Conservation (phyloP, 1,284 basidiomycete species). For the Ceratobasidium sp. region DNA sequence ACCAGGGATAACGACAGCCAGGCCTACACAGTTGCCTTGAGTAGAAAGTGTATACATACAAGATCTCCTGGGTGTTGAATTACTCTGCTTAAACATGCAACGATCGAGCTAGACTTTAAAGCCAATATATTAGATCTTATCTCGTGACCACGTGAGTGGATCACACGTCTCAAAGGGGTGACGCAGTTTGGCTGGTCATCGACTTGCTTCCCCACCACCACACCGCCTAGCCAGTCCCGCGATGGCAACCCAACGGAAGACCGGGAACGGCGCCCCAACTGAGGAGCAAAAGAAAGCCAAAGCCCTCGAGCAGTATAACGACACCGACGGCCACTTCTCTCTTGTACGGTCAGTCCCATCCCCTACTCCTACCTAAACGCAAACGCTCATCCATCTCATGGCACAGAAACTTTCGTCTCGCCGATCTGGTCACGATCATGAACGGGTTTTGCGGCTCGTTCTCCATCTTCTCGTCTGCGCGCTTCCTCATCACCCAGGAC, state of each 20-base stretch:
- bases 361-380: not conserved
- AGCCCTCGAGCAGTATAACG: constrained; percentile 81
- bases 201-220: not conserved
- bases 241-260: constrained; percentile 33
- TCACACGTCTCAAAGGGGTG: constrained; percentile 12
- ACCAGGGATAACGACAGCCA: constrained; percentile 51
- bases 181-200: constrained; percentile 30
- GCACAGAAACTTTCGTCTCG: constrained; percentile 94
- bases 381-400: not conserved
- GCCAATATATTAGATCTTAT: not conserved
- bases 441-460: constrained; percentile 98
- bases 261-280: not conserved
- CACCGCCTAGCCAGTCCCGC: not conserved
- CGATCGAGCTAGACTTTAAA: not conserved
- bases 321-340: constrained; percentile 92
- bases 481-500: constrained; percentile 85
- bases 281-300: constrained; percentile 56
- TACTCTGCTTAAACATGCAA: no score
- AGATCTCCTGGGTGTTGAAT: no score
- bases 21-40: not conserved
- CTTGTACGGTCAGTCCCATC: constrained; percentile 76
- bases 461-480: constrained; percentile 91
- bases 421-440: constrained; percentile 99
- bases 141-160: constrained; percentile 1
- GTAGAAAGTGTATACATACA: not conserved